These are phyloP conservation scores for Hyphodiscus sp. DNA, from an alignment of 2,329 filamentous ascomycete genomes.

Conservation along the genomic window DNA sequence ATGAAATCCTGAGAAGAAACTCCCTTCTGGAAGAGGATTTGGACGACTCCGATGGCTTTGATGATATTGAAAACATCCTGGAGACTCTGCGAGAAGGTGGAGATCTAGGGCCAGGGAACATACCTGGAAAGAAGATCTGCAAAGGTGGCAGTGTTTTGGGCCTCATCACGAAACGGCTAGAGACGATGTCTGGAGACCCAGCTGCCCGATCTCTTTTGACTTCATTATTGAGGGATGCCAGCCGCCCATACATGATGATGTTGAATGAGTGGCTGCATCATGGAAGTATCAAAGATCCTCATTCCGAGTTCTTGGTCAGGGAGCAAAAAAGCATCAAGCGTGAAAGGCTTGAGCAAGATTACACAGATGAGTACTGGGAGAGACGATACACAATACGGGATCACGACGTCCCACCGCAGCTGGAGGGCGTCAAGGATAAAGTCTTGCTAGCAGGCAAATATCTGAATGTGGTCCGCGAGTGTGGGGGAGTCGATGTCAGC, in stretches of 20 bases:
- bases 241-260: slow-evolving; percentile 95
- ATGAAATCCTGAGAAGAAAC: slow-evolving; percentile 84
- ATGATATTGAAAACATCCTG: slow-evolving; percentile 88
- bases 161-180: slow-evolving; percentile 74
- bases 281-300: slow-evolving; percentile 88
- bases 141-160: slow-evolving; percentile 96
- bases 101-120: slow-evolving; percentile 69
- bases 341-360: slow-evolving; percentile 88
- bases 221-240: slow-evolving; percentile 77
- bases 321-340: slow-evolving; percentile 93
- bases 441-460: slow-evolving; percentile 95
- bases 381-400: slow-evolving; percentile 93
- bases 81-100: slow-evolving; percentile 84
- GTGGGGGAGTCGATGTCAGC: slow-evolving; percentile 89
- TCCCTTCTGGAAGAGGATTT: slow-evolving; percentile 76
- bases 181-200: slow-evolving; percentile 89
- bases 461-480: slow-evolving; percentile 94
- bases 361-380: slow-evolving; percentile 99
- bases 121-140: slow-evolving; percentile 84
- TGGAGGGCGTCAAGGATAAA: slow-evolving; percentile 87
- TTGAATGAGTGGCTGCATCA: slow-evolving; percentile 98
- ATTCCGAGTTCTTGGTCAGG: slow-evolving; percentile 89
- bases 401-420: slow-evolving; percentile 82
- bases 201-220: slow-evolving; percentile 77
- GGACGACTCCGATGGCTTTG: slow-evolving; percentile 53